Base-by-base conservation (phyloP, 2,329 filamentous ascomycete genomes). In the Stylonectria norvegica region DNA sequence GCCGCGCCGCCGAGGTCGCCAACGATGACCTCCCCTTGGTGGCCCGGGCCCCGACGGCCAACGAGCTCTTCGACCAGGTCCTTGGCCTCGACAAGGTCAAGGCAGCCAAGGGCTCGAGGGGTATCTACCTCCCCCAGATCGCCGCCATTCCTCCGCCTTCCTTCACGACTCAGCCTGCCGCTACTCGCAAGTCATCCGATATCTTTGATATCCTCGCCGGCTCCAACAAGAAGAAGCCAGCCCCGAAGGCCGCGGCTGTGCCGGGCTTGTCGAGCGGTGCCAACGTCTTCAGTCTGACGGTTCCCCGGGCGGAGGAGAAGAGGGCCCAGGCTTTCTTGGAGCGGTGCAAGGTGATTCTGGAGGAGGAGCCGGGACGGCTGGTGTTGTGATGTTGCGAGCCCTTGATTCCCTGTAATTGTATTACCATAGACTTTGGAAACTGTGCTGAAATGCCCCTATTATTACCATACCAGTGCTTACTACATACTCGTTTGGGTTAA, bases 61-160 rank as follows among this genome's bases (percentile, higher is more conserved):
- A 89, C 59, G 89, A 95, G 62, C 79, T 98, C 10, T 97, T 97
- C 68, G 83, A 96, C 61, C 82, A 91, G 56, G 75, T 97, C 11
- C 76, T 98, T 6, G 91, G 90, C 8, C 69, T 89, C 15, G 68
- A 77, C 59, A 61, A 64, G 51, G 36, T 65, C 47, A 62, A 63
- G 56, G 54, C 52, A 7, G 67, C 77, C 52, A 71, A 77, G 42
- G 72, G 67, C 33, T 72, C 78, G 60, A 62, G 79, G 63, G 68
- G 89, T 70, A 49, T 72, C 69, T 76, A 95, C 76, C 62, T 78
- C 8, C 89, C 90, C 2, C 81, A 89, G 58, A 79, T 95, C 53
- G 69, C 72, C 7, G 75, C 75, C 19, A 60, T 88, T 12, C 53
- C 62, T 31, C 69, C 78, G 27, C 57, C 75, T 1, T 63, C 67